Evolutionary conservation across 176 grass and related monocot genomes (phyloP).

Genomic region (Oryza coarctata): DNA sequence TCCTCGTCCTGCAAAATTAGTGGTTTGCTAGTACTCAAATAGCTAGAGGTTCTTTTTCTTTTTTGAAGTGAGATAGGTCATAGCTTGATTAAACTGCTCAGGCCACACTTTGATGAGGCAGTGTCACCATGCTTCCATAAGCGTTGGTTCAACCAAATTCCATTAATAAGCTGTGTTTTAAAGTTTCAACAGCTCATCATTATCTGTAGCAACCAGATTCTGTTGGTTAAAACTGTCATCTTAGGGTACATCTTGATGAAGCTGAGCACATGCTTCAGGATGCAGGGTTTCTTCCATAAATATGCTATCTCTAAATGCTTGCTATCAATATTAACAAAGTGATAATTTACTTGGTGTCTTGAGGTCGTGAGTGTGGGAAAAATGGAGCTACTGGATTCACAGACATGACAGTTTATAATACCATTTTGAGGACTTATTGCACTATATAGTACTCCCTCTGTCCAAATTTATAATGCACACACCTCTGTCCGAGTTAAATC

Average conservation of each 20-base stretch:
- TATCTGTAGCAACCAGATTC: background rate
- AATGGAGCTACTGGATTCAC: background rate
- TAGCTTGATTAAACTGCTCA: slow-evolving; percentile 11
- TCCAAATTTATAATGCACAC: no score
- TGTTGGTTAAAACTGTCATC: no score
- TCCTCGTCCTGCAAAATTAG: background rate
- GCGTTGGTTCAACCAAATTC: background rate
- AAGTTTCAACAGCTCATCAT: background rate
- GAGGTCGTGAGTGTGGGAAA: background rate
- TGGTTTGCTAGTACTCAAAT: background rate
- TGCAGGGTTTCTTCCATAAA: no score
- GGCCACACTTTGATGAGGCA: background rate
- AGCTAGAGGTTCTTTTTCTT: background rate
- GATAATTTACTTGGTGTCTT: background rate
- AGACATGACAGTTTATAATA: background rate
- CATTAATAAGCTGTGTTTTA: background rate
- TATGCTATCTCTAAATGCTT: no score
- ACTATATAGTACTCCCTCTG: background rate
- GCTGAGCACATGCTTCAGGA: no score
- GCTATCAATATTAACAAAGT: background rate
- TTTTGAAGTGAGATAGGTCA: background rate
- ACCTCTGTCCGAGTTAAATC: no score
- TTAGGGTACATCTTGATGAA: no score
- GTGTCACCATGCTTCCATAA: background rate
- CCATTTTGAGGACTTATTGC: background rate